Evolutionary conservation across 805 yeast genomes (phyloP), one percentile per base, ranked within the genome.

Genomic region (Spathaspora passalidarum): DNA sequence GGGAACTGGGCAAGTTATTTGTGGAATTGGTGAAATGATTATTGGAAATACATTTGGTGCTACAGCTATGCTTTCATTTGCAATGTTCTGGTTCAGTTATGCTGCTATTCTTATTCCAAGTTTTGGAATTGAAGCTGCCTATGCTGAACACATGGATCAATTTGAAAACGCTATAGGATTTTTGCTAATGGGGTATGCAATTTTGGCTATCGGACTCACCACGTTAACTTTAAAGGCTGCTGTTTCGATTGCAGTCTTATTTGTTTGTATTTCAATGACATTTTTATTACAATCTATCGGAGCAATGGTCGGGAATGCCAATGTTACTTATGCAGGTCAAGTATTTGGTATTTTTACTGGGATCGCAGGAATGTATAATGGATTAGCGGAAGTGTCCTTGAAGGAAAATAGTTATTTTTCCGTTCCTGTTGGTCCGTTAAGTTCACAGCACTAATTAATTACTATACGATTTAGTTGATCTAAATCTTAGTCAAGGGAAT

Each of bases 11-110:
- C 86, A 82, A 63, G 53, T 81, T 17, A 60, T 76, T 26, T 84
- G 85, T n/a, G 87, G 87, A 20, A 69, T 81, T 66, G 81, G 85
- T 86, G 86, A 81, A 59, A 68, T 81, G 53, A 78, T 79, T 3
- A 57, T 77, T 38, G 86, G 80, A 43, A 82, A 82, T 63, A 78
- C 84, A 17, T 82, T 82, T 66, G 87, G 83, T 66, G 86, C 80
- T 49, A 75, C 82, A 8, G 86, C 86, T 1, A 66, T 82, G 42
- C 57, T 76, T 40, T 76, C 82, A 3, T 82, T 70, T 53, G 89
- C 89, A 43, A 84, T 82, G 3, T 84, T 84, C 62, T 84, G 90
- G 90, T 58, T 82, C 55, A 65, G 82, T 18, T 84, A 65, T 55
- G 83, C 79, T 26, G 83, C 87, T 2, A 73, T 84, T 39, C 61